Base-by-base conservation (phyloP, 495 filamentous ascomycete species). In the Penicillium desertorum region DNA sequence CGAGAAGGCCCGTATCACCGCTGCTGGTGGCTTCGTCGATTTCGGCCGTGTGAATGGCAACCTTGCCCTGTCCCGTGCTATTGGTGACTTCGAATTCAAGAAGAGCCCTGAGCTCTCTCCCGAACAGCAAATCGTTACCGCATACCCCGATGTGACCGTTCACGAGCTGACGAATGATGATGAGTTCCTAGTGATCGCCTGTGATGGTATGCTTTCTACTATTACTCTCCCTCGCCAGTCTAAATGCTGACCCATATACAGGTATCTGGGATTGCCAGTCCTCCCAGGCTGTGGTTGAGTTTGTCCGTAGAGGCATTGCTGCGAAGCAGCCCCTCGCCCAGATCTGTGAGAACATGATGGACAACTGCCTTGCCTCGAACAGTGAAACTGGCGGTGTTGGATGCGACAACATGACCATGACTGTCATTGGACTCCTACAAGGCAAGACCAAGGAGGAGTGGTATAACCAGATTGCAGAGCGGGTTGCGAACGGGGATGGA, bases 331-430 rank as follows among this genome's bases (percentile, higher is more conserved):
- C 92, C 30, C 83, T 98, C 19, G 83, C 89, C 47, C 86, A 87
- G 66, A 97, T 98, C 65, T 96, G 92, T 74, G 94, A 98, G 79
- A 98, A 98, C 78, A 95, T 98, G 91, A 98, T 98, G 94, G 92
- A 98, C 78, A 98, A 98, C 76, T 98, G 94, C 71, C 82, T 98
- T 53, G 90, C 94, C 29, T 92, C 91, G 50, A 97, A 94, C 80
- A 94, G 92, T 64, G 95, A 98, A 74, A 98, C 94, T 42, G 94
- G 94, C 32, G 94, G 94, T 44, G 94, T 98, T 47, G 94, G 94
- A 59, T 98, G 94, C 75, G 94, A 98, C 76, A 98, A 98, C 79
- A 98, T 98, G 94, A 98, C 94, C 61, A 96, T 98, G 89, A 81
- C 87, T 64, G 78, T 98, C 62, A 79, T 98, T 69, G 94, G 87